Evolutionary conservation across 495 filamentous ascomycete genomes (phyloP).

Genomic region (Penicillium steckii): DNA sequence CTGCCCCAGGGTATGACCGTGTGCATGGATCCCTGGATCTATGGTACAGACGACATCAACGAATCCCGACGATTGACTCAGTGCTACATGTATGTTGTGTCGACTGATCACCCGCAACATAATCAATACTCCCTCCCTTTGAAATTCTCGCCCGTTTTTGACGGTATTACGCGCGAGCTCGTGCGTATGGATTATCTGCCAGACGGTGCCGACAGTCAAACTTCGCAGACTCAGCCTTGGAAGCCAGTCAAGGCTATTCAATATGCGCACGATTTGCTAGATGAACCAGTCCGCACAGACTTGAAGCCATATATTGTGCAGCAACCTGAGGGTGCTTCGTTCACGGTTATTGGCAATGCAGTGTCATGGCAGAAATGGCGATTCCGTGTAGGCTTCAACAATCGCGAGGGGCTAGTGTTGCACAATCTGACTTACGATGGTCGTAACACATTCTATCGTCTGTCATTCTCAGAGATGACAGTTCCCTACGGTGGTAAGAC

Average conservation of each 20-base stretch:
- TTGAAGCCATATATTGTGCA: conserved; percentile 75
- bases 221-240: conserved; percentile 39
- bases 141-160: conserved; percentile 74
- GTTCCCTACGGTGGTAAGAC: conserved; percentile 55
- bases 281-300: conserved; percentile 48
- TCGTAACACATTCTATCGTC: conserved; percentile 68
- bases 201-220: conserved; percentile 28
- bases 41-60: conserved; percentile 37
- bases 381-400: conserved; percentile 65
- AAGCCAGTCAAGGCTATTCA: conserved; percentile 54
- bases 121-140: conserved; percentile 82
- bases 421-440: conserved; percentile 69
- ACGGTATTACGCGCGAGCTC: conserved; percentile 61
- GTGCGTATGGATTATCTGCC: conserved; percentile 53
- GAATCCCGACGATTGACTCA: conserved; percentile 42
- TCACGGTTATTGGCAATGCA: conserved; percentile 43
- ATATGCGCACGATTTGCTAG: conserved; percentile 43
- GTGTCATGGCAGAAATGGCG: conserved; percentile 67
- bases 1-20: conserved; percentile 39
- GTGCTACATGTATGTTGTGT: conserved; percentile 46
- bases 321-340: conserved; percentile 78
- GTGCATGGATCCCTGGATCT: conserved; percentile 48
- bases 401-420: conserved; percentile 60
- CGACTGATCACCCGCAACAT: conserved; percentile 38
- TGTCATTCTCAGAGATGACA: conserved; percentile 78